Base-by-base conservation (phyloP, 768 basidiomycete genomes). In the Suillus variegatus region DNA sequence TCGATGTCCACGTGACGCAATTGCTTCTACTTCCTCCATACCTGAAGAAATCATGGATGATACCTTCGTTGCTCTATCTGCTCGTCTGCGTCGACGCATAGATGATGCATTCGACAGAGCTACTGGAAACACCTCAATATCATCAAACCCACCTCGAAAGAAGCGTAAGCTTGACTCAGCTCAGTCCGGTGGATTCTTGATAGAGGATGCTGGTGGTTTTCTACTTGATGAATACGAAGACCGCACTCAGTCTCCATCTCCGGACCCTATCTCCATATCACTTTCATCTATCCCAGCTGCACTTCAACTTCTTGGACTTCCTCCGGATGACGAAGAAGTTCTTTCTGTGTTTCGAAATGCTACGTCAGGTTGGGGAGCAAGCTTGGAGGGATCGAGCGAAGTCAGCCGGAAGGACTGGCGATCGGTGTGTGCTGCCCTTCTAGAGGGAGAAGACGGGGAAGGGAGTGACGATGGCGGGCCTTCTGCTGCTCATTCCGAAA, bases 371-470 rank as follows among this genome's bases (percentile, higher is more conserved):
- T 93, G 93, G 92, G 76, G 75, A 57, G 79, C 76, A 14, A 77
- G 76, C 12, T 66, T 72, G 41, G 64, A 65, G 7, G 71, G 69
- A 40, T 78, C 74, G 16, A 74, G 75, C 36, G 73, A 77, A 52
- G 84, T 95, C 32, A 85, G 82, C 68, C 79, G 82, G 58, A 86
- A 87, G 36, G 93, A 94, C 72, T 95, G 91, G 90, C 84, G 90
- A 44, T 83, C 91, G 14, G 90, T 95, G 5, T 94, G 93, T 72
- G 87, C 89, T 12, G 89, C 89, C 5, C 78, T 95, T 14, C 79
- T 94, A 5, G 89, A 87, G 65, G 78, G 77, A 54, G 76, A 72
- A 25, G 69, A 74, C 18, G 22, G 3, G 3, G 76, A 74, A 25
- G 77, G 74, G 46, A 73, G 70, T 43, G 67, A 58, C 35, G 69